Evolutionary conservation across 2,329 filamentous ascomycete species (phyloP).

Genomic region (Arthrobotrys pseudoclavata): DNA sequence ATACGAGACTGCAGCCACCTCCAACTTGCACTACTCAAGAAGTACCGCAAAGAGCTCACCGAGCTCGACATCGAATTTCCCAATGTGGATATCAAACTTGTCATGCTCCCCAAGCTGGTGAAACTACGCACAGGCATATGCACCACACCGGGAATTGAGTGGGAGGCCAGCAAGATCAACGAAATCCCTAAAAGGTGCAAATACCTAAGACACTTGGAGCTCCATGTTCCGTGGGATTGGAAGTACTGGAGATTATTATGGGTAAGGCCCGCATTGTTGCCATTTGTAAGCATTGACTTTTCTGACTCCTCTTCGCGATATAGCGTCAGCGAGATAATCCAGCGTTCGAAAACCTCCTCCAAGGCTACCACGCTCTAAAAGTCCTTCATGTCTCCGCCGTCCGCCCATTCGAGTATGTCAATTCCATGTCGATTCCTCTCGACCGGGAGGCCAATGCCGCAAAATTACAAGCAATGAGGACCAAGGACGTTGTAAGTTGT

Average conservation of each 20-base stretch:
- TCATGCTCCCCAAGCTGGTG: slow-evolving; percentile 55
- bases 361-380: slow-evolving; percentile 55
- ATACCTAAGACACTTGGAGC: slow-evolving; percentile 54
- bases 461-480: slow-evolving; percentile 55
- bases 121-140: slow-evolving; percentile 59
- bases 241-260: slow-evolving; percentile 54
- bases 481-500: slow-evolving; percentile 58
- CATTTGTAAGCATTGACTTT: slow-evolving; percentile 15
- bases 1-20: slow-evolving; percentile 58
- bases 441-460: slow-evolving; percentile 47
- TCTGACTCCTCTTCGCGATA: slow-evolving; percentile 36
- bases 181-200: slow-evolving; percentile 58
- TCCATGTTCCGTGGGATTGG: slow-evolving; percentile 58
- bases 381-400: slow-evolving; percentile 50
- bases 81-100: slow-evolving; percentile 53
- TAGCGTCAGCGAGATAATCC: slow-evolving; percentile 58
- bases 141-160: slow-evolving; percentile 58
- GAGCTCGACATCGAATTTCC: slow-evolving; percentile 59
- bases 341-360: slow-evolving; percentile 43
- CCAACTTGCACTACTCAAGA: slow-evolving; percentile 56
- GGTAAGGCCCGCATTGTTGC: slow-evolving; percentile 38
- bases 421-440: slow-evolving; percentile 51
- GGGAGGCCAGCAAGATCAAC: slow-evolving; percentile 59
- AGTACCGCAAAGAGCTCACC: slow-evolving; percentile 57
- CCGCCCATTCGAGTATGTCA: slow-evolving; percentile 53